Evolutionary conservation across 306 rosid genomes (phyloP).

Genomic region (Quercus mongolica): DNA sequence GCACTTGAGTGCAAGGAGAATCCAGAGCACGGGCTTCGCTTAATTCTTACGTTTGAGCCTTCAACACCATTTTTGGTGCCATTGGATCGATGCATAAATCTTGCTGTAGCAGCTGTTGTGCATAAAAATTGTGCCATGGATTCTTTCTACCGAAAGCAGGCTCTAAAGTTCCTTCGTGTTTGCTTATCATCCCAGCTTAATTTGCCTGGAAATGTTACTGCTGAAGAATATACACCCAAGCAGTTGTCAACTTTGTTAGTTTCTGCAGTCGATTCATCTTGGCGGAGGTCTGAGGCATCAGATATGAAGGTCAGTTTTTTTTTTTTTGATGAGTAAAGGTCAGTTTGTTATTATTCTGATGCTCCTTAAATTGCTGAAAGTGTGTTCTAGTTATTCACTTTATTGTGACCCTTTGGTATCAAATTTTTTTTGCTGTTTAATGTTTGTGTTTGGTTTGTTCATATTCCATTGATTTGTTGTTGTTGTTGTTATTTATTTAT

Average conservation of each 20-base stretch:
- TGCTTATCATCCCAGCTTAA: conserved; percentile 95
- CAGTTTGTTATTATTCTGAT: conserved; percentile 11
- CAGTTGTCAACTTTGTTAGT: conserved; percentile 72
- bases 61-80: conserved; percentile 98
- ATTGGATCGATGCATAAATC: conserved; percentile 97
- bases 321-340: conserved; percentile 40
- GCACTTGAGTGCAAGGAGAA: conserved; percentile 95
- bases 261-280: conserved; percentile 68
- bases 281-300: conserved; percentile 66
- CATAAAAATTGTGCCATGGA: conserved; percentile 70
- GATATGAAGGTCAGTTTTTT: conserved; percentile 67
- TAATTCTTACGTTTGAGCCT: conserved; percentile 98
- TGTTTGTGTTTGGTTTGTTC: not conserved
- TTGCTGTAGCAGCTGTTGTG: conserved; percentile 85
- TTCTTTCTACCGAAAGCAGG: conserved; percentile 82
- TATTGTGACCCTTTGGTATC: not conserved
- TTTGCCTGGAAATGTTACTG: conserved; percentile 81
- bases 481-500: no score
- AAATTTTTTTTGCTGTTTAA: not conserved
- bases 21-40: conserved; percentile 96
- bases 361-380: not conserved
- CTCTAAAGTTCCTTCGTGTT: conserved; percentile 81
- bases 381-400: not conserved
- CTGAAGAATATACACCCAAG: conserved; percentile 68
- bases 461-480: not conserved